Conservation (phyloP, 2,329 filamentous ascomycete genomes). For the Camillea tinctor region DNA sequence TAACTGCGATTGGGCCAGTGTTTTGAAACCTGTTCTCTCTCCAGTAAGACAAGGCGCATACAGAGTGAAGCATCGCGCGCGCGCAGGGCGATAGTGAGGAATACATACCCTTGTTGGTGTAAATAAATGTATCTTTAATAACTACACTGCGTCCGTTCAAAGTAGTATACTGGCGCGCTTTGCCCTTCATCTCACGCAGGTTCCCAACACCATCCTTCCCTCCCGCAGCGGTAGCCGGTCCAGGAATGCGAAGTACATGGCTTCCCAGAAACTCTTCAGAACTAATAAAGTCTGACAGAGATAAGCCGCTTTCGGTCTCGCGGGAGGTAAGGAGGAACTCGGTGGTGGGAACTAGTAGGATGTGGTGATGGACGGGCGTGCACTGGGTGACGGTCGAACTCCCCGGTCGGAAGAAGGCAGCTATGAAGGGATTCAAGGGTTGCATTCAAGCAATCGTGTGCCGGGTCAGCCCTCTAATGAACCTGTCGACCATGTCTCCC, state of each 20-base stretch:
- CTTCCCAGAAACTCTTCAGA: constrained; percentile 95
- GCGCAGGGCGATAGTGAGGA: constrained; percentile 1
- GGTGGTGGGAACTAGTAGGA: constrained; percentile 90
- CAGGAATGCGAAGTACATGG: constrained; percentile 86
- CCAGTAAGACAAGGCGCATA: constrained; percentile 23
- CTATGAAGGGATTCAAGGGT: constrained; percentile 97
- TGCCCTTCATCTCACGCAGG: constrained; percentile 82
- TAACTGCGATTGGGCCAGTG: constrained; percentile 83
- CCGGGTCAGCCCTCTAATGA: constrained; percentile 2
- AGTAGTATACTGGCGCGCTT: constrained; percentile 92
- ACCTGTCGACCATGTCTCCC: constrained; percentile 19
- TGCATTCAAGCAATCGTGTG: constrained; percentile 71
- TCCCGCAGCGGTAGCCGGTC: constrained; percentile 47
- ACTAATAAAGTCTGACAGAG: constrained; percentile 75
- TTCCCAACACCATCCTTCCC: constrained; percentile 60
- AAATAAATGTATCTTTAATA: constrained; percentile 88
- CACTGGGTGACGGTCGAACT: constrained; percentile 91
- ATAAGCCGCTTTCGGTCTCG: constrained; percentile 79
- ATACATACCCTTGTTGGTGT: constrained; percentile 85
- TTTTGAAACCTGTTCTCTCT: constrained; percentile 72
- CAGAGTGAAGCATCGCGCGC: constrained; percentile 1
- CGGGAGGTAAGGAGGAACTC: constrained; percentile 85
- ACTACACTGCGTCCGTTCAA: constrained; percentile 91
- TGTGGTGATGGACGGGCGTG: constrained; percentile 84
- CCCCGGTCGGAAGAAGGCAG: constrained; percentile 84